These are phyloP conservation scores for Chenopodium formosanum DNA, from an alignment of 148 eudicot species.

Conservation along the genomic window DNA sequence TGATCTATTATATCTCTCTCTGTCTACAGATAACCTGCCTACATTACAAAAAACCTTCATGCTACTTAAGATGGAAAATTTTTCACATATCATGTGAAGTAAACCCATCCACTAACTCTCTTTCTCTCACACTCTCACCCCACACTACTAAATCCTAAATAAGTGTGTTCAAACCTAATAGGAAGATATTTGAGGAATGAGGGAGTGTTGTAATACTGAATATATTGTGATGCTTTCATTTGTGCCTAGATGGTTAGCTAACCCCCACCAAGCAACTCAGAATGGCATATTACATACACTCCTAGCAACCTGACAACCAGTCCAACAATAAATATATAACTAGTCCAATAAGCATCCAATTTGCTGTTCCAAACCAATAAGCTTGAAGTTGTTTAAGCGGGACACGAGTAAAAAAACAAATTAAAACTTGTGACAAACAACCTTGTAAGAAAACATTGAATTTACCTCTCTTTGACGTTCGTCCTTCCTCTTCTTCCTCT, in stretches of 20 bases:
- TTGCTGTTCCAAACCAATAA: neutral
- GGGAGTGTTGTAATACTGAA: neutral
- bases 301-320: neutral
- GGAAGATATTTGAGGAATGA: too few species aligned
- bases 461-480: slow-evolving; percentile 96
- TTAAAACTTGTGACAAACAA: neutral
- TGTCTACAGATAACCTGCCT: too few species aligned
- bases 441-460: neutral
- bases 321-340: neutral
- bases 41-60: too few species aligned
- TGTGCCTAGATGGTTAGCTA: neutral
- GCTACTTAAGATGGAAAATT: too few species aligned
- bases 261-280: neutral
- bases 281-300: neutral
- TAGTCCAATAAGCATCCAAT: slow-evolving; percentile 4
- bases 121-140: too few species aligned
- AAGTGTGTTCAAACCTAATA: too few species aligned
- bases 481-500: slow-evolving; percentile 90
- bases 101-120: too few species aligned
- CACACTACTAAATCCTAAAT: too few species aligned
- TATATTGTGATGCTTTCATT: neutral
- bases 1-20: too few species aligned
- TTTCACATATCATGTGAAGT: too few species aligned
- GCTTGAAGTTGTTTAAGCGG: neutral
- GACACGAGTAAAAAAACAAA: neutral